phyloP scores from a whole-genome alignment of 148 eudicot species.

The Silene latifolia region DNA sequence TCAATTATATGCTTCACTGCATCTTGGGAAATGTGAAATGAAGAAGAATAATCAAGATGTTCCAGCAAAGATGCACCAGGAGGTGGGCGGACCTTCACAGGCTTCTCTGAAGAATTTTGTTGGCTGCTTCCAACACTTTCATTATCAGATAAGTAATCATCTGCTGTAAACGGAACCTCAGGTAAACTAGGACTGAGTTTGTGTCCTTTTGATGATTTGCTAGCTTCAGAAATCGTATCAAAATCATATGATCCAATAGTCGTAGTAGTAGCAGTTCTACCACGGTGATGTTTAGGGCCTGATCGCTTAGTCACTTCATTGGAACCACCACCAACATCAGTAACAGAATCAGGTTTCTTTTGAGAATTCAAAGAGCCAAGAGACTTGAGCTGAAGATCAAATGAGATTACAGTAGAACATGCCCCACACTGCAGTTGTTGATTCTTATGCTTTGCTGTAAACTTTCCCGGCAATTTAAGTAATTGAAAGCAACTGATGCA shows the following conservation, averaged over 20 bases:
- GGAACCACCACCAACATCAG: slow-evolving; percentile 21
- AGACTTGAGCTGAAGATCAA: slow-evolving; percentile 40
- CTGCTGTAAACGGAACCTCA: slow-evolving; percentile 43
- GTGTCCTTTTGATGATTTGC: slow-evolving; percentile 26
- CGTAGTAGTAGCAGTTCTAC: slow-evolving; percentile 23
- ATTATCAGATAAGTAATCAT: slow-evolving; percentile 33
- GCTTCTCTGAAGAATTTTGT: slow-evolving; percentile 29
- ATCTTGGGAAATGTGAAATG: slow-evolving; percentile 17
- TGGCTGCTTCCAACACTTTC: slow-evolving; percentile 21
- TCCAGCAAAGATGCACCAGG: slow-evolving; percentile 39
- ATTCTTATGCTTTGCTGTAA: slow-evolving; percentile 24
- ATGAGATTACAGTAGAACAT: slow-evolving; percentile 43
- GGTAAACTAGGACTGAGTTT: slow-evolving; percentile 30
- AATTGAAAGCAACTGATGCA: slow-evolving; percentile 70
- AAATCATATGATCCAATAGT: slow-evolving; percentile 41
- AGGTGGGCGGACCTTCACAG: slow-evolving; percentile 28
- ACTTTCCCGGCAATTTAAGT: slow-evolving; percentile 55
- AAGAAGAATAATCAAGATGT: slow-evolving; percentile 34
- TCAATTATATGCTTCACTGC: slow-evolving; percentile 31
- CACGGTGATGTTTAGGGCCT: slow-evolving; percentile 16
- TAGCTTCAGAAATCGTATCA: slow-evolving; percentile 40
- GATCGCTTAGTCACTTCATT: slow-evolving; percentile 21
- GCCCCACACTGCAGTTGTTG: slow-evolving; percentile 62
- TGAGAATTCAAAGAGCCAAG: slow-evolving; percentile 23
- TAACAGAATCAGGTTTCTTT: slow-evolving; percentile 19